A percentile compares a stretch with the other conserved stretches of the same genome.
Evolutionary conservation across 805 yeast genomes (phyloP).

Genomic region (Ogataea corticis): DNA sequence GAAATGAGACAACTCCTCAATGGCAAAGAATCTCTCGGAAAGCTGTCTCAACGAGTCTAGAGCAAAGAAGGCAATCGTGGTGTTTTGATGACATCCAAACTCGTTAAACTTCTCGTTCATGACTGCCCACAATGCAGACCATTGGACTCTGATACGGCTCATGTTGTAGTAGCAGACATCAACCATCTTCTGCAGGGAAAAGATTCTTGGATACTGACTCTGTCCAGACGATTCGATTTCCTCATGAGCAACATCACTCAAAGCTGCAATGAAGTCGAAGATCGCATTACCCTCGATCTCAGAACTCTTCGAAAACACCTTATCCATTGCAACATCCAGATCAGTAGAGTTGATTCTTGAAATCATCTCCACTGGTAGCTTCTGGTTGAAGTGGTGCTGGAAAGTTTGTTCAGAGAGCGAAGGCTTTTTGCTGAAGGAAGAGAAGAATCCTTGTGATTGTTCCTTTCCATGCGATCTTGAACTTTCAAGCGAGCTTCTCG

Average conservation of each 20-base stretch:
- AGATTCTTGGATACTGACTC: slow-evolving; percentile 82
- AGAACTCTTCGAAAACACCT: slow-evolving; percentile 80
- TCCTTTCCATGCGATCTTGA: slow-evolving; percentile 39
- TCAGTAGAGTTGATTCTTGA: slow-evolving; percentile 62
- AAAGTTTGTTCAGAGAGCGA: slow-evolving; percentile 68
- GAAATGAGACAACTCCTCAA: slow-evolving; percentile 93
- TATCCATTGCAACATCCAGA: slow-evolving; percentile 78
- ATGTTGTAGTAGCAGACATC: slow-evolving; percentile 97
- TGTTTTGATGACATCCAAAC: slow-evolving; percentile 79
- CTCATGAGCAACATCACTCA: slow-evolving; percentile 83
- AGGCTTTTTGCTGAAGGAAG: slow-evolving; percentile 51
- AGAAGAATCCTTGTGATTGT: slow-evolving; percentile 46
- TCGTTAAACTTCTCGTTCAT: slow-evolving; percentile 87
- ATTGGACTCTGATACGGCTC: slow-evolving; percentile 93
- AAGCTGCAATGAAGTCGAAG: slow-evolving; percentile 80
- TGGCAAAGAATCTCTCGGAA: slow-evolving; percentile 86
- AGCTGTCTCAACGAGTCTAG: slow-evolving; percentile 91
- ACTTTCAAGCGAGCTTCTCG: slow-evolving; percentile 56
- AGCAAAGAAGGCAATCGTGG: slow-evolving; percentile 82
- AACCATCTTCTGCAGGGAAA: slow-evolving; percentile 90
- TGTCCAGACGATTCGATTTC: slow-evolving; percentile 88
- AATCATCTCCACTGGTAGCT: slow-evolving; percentile 57
- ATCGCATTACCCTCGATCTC: slow-evolving; percentile 81
- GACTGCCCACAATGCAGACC: slow-evolving; percentile 94
- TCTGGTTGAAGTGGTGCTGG: slow-evolving; percentile 71